phyloP scores from a whole-genome alignment of 1,139 yeast species.

The Yamadazyma membranifaciens region DNA sequence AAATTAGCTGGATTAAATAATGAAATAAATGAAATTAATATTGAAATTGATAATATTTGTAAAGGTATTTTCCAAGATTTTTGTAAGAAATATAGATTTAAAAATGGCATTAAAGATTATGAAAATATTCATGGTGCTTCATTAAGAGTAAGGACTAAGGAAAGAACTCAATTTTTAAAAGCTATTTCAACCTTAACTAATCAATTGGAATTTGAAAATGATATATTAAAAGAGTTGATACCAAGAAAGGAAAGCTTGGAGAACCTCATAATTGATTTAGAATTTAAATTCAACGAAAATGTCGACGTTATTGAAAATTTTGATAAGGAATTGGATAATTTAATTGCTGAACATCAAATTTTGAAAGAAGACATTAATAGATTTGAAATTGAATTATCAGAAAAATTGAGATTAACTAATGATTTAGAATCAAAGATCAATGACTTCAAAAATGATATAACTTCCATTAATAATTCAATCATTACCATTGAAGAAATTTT shows the following conservation, averaged over 20 bases:
- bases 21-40: slow-evolving; percentile 22
- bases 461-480: slow-evolving; percentile 29
- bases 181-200: slow-evolving; percentile 62
- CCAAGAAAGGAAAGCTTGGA: slow-evolving; percentile 41
- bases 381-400: slow-evolving; percentile 24
- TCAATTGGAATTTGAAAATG: slow-evolving; percentile 64
- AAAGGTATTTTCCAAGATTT: slow-evolving; percentile 50
- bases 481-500: slow-evolving; percentile 49
- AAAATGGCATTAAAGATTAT: slow-evolving; percentile 57
- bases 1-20: slow-evolving; percentile 29
- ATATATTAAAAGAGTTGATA: slow-evolving; percentile 49
- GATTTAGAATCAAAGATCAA: slow-evolving; percentile 31
- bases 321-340: slow-evolving; percentile 38
- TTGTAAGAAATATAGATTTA: slow-evolving; percentile 52
- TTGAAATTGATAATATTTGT: slow-evolving; percentile 40
- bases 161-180: slow-evolving; percentile 58
- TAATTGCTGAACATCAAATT: slow-evolving; percentile 53
- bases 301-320: slow-evolving; percentile 28
- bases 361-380: slow-evolving; percentile 34
- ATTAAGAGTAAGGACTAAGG: slow-evolving; percentile 59
- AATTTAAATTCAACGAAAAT: slow-evolving; percentile 29
- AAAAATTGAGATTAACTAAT: slow-evolving; percentile 26
- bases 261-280: slow-evolving; percentile 31
- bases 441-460: slow-evolving; percentile 33
- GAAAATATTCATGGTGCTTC: slow-evolving; percentile 66